phyloP scores from a whole-genome alignment of 2,329 filamentous ascomycete genomes.

The Dactylellina haptotyla region DNA sequence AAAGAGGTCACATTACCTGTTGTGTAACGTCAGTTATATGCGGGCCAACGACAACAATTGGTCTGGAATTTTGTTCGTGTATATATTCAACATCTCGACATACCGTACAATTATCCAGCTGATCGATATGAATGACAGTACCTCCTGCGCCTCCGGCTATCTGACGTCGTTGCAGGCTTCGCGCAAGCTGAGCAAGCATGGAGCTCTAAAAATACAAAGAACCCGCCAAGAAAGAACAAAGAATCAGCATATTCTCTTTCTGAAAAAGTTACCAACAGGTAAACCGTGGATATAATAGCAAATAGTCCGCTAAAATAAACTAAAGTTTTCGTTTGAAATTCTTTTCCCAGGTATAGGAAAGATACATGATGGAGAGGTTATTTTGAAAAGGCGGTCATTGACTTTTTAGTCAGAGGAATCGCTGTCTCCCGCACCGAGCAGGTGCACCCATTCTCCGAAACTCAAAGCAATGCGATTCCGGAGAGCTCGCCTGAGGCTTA shows the following conservation, averaged over 20 bases:
- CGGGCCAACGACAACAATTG: slow-evolving; percentile 18
- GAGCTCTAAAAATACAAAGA: slow-evolving; percentile 61
- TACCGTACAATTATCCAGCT: slow-evolving; percentile 53
- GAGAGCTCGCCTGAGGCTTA: slow-evolving; percentile 55
- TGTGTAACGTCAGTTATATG: slow-evolving; percentile 48
- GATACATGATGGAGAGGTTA: background rate
- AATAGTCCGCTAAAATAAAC: background rate
- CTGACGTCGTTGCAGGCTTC: slow-evolving; percentile 62
- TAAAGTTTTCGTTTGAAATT: background rate
- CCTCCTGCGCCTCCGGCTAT: slow-evolving; percentile 56
- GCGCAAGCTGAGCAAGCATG: slow-evolving; percentile 64
- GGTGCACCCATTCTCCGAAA: slow-evolving; percentile 52
- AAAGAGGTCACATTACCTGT: slow-evolving; percentile 52
- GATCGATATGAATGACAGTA: slow-evolving; percentile 44
- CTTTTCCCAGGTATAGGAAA: background rate
- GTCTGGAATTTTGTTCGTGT: background rate
- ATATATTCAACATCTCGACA: slow-evolving; percentile 31
- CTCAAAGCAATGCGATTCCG: slow-evolving; percentile 52
- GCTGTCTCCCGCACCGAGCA: slow-evolving; percentile 41
- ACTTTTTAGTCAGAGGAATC: slow-evolving; percentile 37
- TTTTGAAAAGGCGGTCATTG: background rate
- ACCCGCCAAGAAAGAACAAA: slow-evolving; percentile 27
- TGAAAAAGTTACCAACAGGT: slow-evolving; percentile 6
- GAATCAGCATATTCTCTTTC: slow-evolving; percentile 39
- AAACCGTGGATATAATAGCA: background rate